Evolutionary conservation across 129 eudicot species (phyloP).

Genomic region (Gnaphalium uliginosum): DNA sequence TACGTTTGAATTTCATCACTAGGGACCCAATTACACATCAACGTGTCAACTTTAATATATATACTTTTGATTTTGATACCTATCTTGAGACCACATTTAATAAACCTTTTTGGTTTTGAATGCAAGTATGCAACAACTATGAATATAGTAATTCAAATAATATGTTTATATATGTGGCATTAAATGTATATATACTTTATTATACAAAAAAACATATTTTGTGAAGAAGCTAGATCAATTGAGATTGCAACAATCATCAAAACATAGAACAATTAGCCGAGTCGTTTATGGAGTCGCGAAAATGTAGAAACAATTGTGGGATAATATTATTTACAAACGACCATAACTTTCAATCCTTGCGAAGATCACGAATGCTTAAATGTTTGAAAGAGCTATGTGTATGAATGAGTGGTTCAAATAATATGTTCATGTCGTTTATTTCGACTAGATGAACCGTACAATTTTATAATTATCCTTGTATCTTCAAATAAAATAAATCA

Average conservation of each 20-base stretch:
- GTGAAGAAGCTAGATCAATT: not conserved
- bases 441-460: not conserved
- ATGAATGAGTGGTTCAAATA: too few species aligned
- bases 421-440: too few species aligned
- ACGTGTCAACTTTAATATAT: conserved; percentile 32
- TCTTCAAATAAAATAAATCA: conserved; percentile 17
- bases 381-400: too few species aligned
- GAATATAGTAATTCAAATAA: not conserved
- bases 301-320: not conserved
- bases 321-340: too few species aligned
- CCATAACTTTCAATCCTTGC: too few species aligned
- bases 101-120: not conserved
- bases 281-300: not conserved
- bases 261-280: not conserved
- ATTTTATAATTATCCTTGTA: not conserved
- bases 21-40: conserved; percentile 23
- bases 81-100: conserved; percentile 29
- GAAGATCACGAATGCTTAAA: too few species aligned
- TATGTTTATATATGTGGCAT: not conserved
- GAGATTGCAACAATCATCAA: not conserved
- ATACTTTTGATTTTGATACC: conserved; percentile 14
- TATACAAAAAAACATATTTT: too few species aligned
- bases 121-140: not conserved
- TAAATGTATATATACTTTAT: too few species aligned
- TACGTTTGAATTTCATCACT: conserved; percentile 37